Percentiles rank a stretch among this genome's conserved stretches.
Evolutionary conservation across 257 asterid genomes (phyloP).

Genomic region (Solanum neorickii): DNA sequence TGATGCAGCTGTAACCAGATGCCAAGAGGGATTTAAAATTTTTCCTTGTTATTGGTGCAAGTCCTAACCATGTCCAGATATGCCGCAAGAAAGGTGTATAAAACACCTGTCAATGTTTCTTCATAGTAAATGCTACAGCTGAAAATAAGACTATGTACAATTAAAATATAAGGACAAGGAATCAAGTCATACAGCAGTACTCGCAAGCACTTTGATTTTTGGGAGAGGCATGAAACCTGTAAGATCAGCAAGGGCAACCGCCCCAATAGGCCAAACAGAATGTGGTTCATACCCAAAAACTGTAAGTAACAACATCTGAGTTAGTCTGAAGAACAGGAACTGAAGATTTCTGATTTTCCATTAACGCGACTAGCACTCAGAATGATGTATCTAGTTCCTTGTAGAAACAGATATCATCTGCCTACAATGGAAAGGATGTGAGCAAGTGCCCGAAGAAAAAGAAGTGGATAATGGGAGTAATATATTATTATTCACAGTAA

Average conservation of each 20-base stretch:
- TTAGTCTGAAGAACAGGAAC: neutral
- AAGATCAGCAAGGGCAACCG: constrained; percentile 64
- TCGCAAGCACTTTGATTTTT: constrained; percentile 81
- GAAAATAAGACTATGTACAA: neutral
- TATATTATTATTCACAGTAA: neutral
- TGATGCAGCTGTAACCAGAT: constrained; percentile 77
- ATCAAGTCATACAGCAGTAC: constrained; percentile 67
- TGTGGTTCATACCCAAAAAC: constrained; percentile 97
- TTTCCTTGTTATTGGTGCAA: constrained; percentile 68
- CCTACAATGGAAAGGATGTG: neutral
- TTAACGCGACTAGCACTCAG: neutral
- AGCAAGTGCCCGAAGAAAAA: neutral
- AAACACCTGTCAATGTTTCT: constrained; percentile 51
- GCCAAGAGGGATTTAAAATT: constrained; percentile 52
- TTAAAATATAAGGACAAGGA: neutral
- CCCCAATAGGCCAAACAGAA: constrained; percentile 96
- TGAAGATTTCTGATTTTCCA: neutral
- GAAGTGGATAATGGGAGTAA: neutral
- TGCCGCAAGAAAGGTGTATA: constrained; percentile 91
- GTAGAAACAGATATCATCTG: neutral
- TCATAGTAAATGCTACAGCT: neutral
- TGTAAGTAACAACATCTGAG: constrained; percentile 14
- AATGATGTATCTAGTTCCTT: neutral
- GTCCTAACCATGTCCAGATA: constrained; percentile 94
- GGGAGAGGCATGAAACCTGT: constrained; percentile 83